Evolutionary conservation across 1,284 basidiomycete species (phyloP), one percentile per base, ranked within the genome.

Genomic region (Microstroma glucosiphilum): DNA sequence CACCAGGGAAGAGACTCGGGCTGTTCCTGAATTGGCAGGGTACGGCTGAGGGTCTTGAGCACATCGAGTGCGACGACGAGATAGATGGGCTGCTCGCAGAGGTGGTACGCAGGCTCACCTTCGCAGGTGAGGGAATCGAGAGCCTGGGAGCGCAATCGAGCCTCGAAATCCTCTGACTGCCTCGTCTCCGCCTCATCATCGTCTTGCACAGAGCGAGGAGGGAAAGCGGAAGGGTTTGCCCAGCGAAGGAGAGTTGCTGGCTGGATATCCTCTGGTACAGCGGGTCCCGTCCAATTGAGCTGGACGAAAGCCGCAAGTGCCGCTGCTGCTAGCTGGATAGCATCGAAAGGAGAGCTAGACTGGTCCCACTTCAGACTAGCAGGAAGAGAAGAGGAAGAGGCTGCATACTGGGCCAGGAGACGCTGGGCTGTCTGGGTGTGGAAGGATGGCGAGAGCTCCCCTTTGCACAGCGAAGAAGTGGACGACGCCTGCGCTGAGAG

Each of bases 101-200:
- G 88, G 79, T 98, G 96, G 81, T 98, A 99, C 0, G 91, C 91
- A 2, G 96, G 96, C 81, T 98, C 94, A 0, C 96, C 96, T 1
- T 87, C 86, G 64, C 86, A 86, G 0, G 92, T 87, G 53, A 99
- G 85, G 66, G 89, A 86, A 4, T 88, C 83, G 54, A 93, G 83
- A 13, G 92, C 85, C 1, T 79, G 72, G 40, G 82, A 80, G 73
- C 92, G 86, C 49, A 96, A 80, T 4, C 70, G 54, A 37, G 86
- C 84, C 49, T 86, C 83, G 15, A 83, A 82, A 13, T 60, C 56
- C 9, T 37, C 30, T 37, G 30, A 3, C 30, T 3, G 4, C 9
- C 30, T 37, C 8, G 49, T 25, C 55, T 46, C 41, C 62, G 60
- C 21, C 60, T 58, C 8, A 59, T 62, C 62, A 4, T 43, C 19